Conservation (phyloP, 257 asterid genomes). For the Solanum megistacrolobum region DNA sequence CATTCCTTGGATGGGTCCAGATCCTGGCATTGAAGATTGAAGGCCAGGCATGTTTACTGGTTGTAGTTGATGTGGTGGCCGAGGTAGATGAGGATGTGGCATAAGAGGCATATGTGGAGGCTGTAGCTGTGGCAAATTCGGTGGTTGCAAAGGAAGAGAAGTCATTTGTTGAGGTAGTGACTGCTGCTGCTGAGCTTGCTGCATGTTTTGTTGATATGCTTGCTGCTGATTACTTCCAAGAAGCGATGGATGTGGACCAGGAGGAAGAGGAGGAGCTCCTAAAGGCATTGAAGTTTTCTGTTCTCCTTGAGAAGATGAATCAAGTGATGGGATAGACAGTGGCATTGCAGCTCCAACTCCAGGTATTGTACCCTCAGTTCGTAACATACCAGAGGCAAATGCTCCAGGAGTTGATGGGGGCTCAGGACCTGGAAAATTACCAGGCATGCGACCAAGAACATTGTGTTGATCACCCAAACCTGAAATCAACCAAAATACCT, state of each 20-base stretch:
- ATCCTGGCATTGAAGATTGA: constrained; percentile 61
- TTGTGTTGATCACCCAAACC: constrained; percentile 68
- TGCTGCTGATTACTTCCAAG: constrained; percentile 67
- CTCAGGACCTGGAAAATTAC: constrained; percentile 58
- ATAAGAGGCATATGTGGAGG: constrained; percentile 65
- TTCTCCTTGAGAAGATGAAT: constrained; percentile 72
- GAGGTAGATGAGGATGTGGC: constrained; percentile 67
- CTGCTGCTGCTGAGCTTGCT: constrained; percentile 57
- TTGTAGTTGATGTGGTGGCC: constrained; percentile 74
- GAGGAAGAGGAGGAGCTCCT: constrained; percentile 92
- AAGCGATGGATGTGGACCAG: constrained; percentile 96
- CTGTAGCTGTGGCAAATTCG: constrained; percentile 55
- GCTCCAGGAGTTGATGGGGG: constrained; percentile 74
- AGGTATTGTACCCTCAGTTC: constrained; percentile 96
- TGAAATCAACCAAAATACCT: constrained; percentile 7
- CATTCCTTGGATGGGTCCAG: constrained; percentile 28
- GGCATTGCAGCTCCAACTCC: constrained; percentile 99
- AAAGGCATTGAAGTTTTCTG: constrained; percentile 56
- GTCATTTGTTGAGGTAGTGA: constrained; percentile 50
- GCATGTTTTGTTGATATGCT: constrained; percentile 69
- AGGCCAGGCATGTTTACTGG: constrained; percentile 42
- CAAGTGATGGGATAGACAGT: constrained; percentile 53
- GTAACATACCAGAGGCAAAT: constrained; percentile 64
- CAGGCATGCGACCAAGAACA: constrained; percentile 42
- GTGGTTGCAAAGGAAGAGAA: constrained; percentile 50